A percentile compares a stretch with the other conserved stretches of the same genome.
These are phyloP conservation scores for Aspergillus haitiensis DNA, from an alignment of 495 filamentous ascomycete species.

Conservation along the genomic window DNA sequence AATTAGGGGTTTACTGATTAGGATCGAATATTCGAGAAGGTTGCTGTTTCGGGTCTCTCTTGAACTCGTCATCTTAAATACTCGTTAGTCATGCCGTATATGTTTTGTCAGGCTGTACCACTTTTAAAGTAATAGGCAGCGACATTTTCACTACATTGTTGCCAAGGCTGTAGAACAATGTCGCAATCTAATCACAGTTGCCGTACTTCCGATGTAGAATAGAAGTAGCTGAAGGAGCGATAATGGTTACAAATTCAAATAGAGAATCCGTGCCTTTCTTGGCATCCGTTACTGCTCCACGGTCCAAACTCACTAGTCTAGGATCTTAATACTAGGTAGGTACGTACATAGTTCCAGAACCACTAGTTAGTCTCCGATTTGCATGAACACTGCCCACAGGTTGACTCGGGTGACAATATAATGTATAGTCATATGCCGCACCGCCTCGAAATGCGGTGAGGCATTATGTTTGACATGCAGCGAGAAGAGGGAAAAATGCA, in stretches of 20 bases:
- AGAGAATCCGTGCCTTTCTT: neutral
- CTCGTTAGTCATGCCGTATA: neutral
- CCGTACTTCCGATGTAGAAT: neutral
- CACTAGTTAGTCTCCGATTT: too few relatives aligned
- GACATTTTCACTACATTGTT: neutral
- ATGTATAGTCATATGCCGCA: too few relatives aligned
- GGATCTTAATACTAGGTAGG: too few relatives aligned
- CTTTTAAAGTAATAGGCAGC: neutral
- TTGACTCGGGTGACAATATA: too few relatives aligned
- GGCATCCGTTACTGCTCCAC: neutral
- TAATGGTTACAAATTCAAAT: neutral
- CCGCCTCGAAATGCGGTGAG: too few relatives aligned
- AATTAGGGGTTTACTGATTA: neutral
- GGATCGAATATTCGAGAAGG: slow-evolving; percentile 4
- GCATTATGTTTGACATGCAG: neutral
- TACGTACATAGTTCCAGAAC: too few relatives aligned
- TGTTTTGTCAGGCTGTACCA: neutral
- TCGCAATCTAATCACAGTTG: neutral
- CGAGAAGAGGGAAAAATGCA: neutral
- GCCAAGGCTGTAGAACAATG: neutral
- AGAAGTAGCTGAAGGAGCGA: neutral
- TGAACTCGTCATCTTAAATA: neutral
- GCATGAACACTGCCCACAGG: too few relatives aligned
- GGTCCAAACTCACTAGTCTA: neutral
- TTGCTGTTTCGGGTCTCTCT: neutral